phyloP scores from a whole-genome alignment of 1,139 yeast genomes.

The Geotrichum australiense region DNA sequence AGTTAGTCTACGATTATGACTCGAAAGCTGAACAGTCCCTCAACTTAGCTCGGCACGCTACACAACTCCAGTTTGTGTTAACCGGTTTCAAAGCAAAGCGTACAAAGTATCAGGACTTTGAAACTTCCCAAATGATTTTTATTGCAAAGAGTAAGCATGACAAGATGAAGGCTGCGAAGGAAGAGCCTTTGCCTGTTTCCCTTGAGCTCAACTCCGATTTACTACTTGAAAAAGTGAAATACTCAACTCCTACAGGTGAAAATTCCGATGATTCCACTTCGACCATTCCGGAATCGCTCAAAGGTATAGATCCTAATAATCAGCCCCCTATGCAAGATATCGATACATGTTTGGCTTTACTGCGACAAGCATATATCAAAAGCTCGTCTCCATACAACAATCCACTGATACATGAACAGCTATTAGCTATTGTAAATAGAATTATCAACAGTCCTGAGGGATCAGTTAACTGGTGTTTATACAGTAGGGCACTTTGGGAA shows the following conservation, averaged over 20 bases:
- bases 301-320: constrained; percentile 64
- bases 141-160: constrained; percentile 54
- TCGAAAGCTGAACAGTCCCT: constrained; percentile 51
- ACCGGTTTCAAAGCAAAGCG: constrained; percentile 88
- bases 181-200: constrained; percentile 29
- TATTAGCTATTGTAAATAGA: constrained; percentile 66
- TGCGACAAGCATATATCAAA: constrained; percentile 57
- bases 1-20: constrained; percentile 54
- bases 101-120: constrained; percentile 71
- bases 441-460: constrained; percentile 49
- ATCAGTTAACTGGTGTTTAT: constrained; percentile 66
- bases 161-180: constrained; percentile 25
- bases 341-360: constrained; percentile 65
- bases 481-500: constrained; percentile 83
- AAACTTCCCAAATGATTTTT: constrained; percentile 68
- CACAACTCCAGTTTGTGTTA: constrained; percentile 57
- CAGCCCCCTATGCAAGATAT: constrained; percentile 68
- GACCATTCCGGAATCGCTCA: constrained; percentile 49
- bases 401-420: constrained; percentile 71
- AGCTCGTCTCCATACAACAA: constrained; percentile 68
- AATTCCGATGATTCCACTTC: constrained; percentile 39
- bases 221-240: constrained; percentile 66
- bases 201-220: constrained; percentile 69
- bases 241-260: constrained; percentile 30
- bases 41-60: constrained; percentile 45